These are phyloP conservation scores for Ophiocordyceps camponoti-leonardi DNA, from an alignment of 2,329 filamentous ascomycete genomes.

Conservation along the genomic window DNA sequence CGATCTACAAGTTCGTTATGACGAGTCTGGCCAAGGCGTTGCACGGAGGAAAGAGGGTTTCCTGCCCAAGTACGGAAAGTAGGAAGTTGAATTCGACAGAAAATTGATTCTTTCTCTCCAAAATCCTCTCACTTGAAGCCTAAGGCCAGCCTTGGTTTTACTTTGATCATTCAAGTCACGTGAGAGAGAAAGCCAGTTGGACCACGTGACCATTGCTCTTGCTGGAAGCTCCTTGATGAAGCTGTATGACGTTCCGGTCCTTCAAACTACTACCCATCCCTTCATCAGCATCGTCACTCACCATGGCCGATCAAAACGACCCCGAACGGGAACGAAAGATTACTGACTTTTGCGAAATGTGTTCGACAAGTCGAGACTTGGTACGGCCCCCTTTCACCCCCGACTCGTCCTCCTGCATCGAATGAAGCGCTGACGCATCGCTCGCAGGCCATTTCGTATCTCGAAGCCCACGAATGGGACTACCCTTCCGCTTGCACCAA, in stretches of 20 bases:
- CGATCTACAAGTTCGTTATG: no score
- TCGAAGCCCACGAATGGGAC: constrained; percentile 23
- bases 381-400: constrained; percentile 4
- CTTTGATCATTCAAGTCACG: no score
- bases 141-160: no score
- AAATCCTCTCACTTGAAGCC: no score
- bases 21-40: no score
- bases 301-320: constrained; percentile 12
- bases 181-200: no score
- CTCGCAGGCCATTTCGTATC: constrained; percentile 46
- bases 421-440: not conserved
- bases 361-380: constrained; percentile 10
- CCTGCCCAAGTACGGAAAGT: no score
- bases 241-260: not conserved
- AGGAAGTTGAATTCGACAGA: no score
- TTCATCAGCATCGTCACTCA: constrained; percentile 1
- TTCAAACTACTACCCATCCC: not conserved
- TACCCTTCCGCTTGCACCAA: constrained; percentile 31
- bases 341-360: constrained; percentile 11
- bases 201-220: no score
- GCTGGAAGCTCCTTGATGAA: no score
- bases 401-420: not conserved
- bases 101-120: no score
- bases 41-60: no score
- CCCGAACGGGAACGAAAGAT: constrained; percentile 10